Evolutionary conservation across 2,329 filamentous ascomycete species (phyloP).

Genomic region (Microdochium nivale): DNA sequence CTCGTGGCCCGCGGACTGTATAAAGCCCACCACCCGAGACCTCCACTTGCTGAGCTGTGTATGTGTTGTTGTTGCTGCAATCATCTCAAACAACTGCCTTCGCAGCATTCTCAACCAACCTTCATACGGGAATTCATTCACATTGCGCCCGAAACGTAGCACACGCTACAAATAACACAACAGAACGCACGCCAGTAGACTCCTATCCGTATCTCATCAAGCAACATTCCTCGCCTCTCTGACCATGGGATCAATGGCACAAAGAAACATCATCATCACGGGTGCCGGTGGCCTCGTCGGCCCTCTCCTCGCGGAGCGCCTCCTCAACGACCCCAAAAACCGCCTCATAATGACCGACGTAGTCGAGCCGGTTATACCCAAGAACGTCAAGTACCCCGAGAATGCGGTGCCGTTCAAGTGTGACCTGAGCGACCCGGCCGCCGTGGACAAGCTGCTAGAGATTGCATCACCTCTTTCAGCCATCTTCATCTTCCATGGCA

Average conservation of each 20-base stretch:
- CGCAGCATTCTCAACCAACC: no score
- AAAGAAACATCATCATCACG: conserved; percentile 24
- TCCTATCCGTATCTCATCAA: not conserved
- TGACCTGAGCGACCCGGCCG: conserved; percentile 31
- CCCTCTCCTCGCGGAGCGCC: conserved; percentile 26
- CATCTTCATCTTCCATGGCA: conserved; percentile 56
- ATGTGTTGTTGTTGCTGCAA: no score
- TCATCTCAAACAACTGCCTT: no score
- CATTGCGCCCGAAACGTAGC: no score
- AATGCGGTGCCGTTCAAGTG: conserved; percentile 41
- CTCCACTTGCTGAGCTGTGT: no score
- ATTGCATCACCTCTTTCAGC: conserved; percentile 37
- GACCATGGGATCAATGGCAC: not conserved
- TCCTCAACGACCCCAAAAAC: conserved; percentile 29
- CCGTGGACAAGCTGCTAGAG: conserved; percentile 29
- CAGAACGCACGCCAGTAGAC: no score
- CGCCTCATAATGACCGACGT: conserved; percentile 43
- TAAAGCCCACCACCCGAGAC: no score
- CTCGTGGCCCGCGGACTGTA: no score
- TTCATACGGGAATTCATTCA: no score
- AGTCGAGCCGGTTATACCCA: conserved; percentile 39
- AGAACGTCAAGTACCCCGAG: conserved; percentile 34
- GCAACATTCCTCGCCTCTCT: not conserved
- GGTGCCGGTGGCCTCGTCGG: conserved; percentile 23
- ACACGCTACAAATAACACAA: no score